Percentiles rank a stretch among this genome's conserved stretches.
phyloP scores from a whole-genome alignment of 352 stramenopile genomes.

The Pythium volutum region DNA sequence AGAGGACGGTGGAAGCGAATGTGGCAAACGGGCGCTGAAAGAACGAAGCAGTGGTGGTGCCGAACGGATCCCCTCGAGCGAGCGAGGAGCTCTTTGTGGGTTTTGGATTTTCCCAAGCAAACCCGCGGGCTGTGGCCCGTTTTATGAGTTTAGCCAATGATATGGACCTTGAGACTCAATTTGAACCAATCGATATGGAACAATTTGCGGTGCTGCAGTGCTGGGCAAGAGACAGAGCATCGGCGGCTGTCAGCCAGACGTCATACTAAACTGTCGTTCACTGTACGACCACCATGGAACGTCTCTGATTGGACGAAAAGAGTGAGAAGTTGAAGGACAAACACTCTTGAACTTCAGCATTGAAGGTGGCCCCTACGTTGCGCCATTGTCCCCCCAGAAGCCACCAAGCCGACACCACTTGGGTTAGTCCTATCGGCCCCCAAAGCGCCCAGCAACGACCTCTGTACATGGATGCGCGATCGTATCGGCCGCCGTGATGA shows the following conservation, averaged over 20 bases:
- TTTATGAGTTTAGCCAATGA: conserved; percentile 8
- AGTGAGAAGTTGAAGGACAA: too few relatives aligned
- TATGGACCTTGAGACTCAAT: conserved; percentile 3
- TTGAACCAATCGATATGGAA: conserved; percentile 2
- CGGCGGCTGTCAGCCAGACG: conserved; percentile 4
- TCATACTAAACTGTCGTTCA: conserved; percentile 2
- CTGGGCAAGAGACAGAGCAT: conserved; percentile 2
- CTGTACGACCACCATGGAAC: background rate
- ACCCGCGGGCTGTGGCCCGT: conserved; percentile 10
- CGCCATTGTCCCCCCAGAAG: too few relatives aligned
- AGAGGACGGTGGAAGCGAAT: conserved; percentile 7
- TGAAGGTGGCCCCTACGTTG: too few relatives aligned
- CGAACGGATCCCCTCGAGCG: conserved; percentile 13
- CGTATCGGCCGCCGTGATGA: too few relatives aligned
- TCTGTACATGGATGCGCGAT: too few relatives aligned
- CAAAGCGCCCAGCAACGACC: too few relatives aligned
- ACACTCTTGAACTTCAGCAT: background rate
- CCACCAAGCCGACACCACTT: too few relatives aligned
- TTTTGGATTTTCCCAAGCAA: background rate
- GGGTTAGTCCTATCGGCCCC: too few relatives aligned
- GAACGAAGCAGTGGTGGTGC: conserved; percentile 6
- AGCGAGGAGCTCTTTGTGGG: conserved; percentile 1
- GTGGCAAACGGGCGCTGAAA: conserved; percentile 1
- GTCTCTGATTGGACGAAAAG: background rate
- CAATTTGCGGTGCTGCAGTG: conserved; percentile 18